Base-by-base conservation (phyloP, 2,329 filamentous ascomycete genomes). In the Scedosporium aurantiacum region DNA sequence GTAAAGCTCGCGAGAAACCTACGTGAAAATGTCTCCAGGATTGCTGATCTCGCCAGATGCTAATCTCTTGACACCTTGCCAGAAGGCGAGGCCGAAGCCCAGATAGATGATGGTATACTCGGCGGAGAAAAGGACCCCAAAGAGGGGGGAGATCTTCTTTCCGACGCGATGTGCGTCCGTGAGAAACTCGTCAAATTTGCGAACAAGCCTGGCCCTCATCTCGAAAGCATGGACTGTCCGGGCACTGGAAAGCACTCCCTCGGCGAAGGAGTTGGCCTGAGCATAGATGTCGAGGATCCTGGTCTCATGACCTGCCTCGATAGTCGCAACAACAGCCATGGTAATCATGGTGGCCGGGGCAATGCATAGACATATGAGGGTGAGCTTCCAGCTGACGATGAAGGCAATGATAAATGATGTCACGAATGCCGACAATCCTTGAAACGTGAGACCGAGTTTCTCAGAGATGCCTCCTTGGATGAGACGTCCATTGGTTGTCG, bases 171-270 rank as follows among this genome's bases (percentile, higher is more conserved):
- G 67, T 0, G 77, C 77, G 5, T 75, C 70, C 2, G 74, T 69
- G 0, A 82, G 71, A 54, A 76, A 75, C 1, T 64, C 65, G 12
- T 75, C 72, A 64, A 79, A 81, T 43, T 75, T 74, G 2, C 64
- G 65, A 0, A 74, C 69, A 41, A 82, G 66, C 62, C 74, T 76
- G 0, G 75, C 74, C 52, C 77, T 75, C 2, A 76, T 77, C 70
- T 76, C 79, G 57, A 82, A 81, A 5, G 79, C 79, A 63, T 81
- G 78, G 1, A 78, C 76, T 0, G 76, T 82, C 6, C 77, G 72
- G 45, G 81, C 76, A 23, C 75, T 79, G 1, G 76, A 73, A 58
- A 82, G 74, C 1, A 76, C 74, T 63, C 81, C 79, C 64, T 82
- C 77, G 0, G 79, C 79, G 62, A 80, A 73, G 65, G 80, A 75